These are phyloP conservation scores for Blastobotrys arbuscula DNA, from an alignment of 1,139 yeast genomes.

Conservation along the genomic window DNA sequence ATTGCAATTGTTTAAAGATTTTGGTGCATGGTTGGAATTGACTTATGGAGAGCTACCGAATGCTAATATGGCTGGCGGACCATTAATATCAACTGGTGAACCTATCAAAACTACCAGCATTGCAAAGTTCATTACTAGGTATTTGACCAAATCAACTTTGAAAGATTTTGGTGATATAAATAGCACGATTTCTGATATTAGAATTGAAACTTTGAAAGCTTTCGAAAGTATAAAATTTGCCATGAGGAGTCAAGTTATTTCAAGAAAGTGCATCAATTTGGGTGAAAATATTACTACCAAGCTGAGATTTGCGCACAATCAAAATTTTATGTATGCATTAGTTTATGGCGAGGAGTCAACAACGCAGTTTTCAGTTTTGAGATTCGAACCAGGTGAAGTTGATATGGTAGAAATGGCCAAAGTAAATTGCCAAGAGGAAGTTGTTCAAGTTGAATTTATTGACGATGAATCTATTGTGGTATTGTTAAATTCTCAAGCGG, in stretches of 20 bases:
- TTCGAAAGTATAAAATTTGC: constrained; percentile 17
- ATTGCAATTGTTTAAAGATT: constrained; percentile 46
- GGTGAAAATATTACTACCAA: not conserved
- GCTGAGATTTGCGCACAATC: not conserved
- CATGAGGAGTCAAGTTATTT: constrained; percentile 14
- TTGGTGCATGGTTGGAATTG: constrained; percentile 38
- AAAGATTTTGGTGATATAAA: not conserved
- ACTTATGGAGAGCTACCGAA: constrained; percentile 22
- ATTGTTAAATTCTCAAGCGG: not conserved
- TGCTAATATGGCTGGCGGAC: constrained; percentile 14
- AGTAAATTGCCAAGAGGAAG: constrained; percentile 2
- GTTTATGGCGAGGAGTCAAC: not conserved
- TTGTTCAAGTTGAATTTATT: constrained; percentile 20
- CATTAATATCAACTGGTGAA: constrained; percentile 17
- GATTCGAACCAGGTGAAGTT: constrained; percentile 3
- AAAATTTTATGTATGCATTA: constrained; percentile 6
- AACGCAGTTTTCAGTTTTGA: not conserved
- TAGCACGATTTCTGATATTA: not conserved
- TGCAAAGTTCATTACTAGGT: constrained; percentile 21
- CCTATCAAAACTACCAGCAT: constrained; percentile 23
- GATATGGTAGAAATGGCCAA: constrained; percentile 5
- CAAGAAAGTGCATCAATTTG: not conserved
- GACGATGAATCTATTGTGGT: constrained; percentile 16
- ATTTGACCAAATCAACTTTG: constrained; percentile 16
- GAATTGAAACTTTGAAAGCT: not conserved